phyloP scores from a whole-genome alignment of 1,284 basidiomycete species.

The Ceratobasidium sp. region DNA sequence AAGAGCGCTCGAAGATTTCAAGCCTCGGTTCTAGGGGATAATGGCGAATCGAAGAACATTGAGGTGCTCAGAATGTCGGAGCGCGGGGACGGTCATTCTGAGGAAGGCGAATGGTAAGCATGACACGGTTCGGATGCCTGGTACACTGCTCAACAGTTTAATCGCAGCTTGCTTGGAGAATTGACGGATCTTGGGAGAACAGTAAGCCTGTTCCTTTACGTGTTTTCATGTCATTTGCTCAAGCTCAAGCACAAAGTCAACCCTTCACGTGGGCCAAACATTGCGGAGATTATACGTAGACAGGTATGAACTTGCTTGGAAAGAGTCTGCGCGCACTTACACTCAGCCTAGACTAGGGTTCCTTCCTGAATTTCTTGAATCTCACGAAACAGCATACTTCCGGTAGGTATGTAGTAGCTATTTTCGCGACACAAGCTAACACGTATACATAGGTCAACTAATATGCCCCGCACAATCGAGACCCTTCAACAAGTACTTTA shows the following conservation, averaged over 20 bases:
- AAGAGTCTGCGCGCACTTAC: background rate
- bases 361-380: conserved; percentile 69
- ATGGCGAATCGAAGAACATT: conserved; percentile 54
- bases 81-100: conserved; percentile 67
- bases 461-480: conserved; percentile 83
- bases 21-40: conserved; percentile 63
- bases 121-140: conserved; percentile 9
- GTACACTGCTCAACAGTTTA: conserved; percentile 5
- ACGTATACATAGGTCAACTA: conserved; percentile 66
- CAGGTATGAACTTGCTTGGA: conserved; percentile 62
- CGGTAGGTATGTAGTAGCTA: conserved; percentile 60
- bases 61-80: conserved; percentile 68
- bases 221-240: conserved; percentile 41
- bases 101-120: conserved; percentile 74
- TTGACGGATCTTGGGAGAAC: conserved; percentile 82
- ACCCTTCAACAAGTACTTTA: conserved; percentile 80
- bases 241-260: conserved; percentile 66
- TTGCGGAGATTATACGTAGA: conserved; percentile 79
- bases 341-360: conserved; percentile 69
- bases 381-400: conserved; percentile 71
- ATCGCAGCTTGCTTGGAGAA: conserved; percentile 77
- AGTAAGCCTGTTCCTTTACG: conserved; percentile 58
- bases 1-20: conserved; percentile 69
- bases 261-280: conserved; percentile 73
- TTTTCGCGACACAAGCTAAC: conserved; percentile 30